These are phyloP conservation scores for Vaccinium myrtillus DNA, from an alignment of 148 eudicot species.

Conservation along the genomic window DNA sequence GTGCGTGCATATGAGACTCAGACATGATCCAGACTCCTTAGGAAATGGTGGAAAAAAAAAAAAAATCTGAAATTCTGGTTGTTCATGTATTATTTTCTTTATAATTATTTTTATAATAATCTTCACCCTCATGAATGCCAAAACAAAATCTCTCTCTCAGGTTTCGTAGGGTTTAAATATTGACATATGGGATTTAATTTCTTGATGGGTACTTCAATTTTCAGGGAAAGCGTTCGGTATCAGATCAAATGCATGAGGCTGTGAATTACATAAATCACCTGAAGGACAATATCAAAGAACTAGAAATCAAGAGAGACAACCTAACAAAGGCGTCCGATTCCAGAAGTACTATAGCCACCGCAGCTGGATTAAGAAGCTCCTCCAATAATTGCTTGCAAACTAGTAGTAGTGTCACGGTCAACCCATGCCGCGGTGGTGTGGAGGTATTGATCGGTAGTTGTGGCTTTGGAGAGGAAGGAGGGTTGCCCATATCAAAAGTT, in stretches of 20 bases:
- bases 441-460: slow-evolving; percentile 27
- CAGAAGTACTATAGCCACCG: neutral
- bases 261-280: slow-evolving; percentile 54
- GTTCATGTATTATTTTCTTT: neutral
- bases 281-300: slow-evolving; percentile 42
- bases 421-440: slow-evolving; percentile 12
- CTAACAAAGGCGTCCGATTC: slow-evolving; percentile 18
- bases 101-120: no score
- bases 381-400: neutral
- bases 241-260: slow-evolving; percentile 60
- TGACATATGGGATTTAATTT: neutral
- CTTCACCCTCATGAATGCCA: neutral
- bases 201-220: slow-evolving; percentile 6
- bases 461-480: slow-evolving; percentile 12
- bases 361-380: neutral
- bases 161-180: neutral
- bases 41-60: neutral
- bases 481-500: slow-evolving; percentile 42
- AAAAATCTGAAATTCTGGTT: neutral
- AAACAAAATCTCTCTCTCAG: neutral
- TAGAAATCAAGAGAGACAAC: slow-evolving; percentile 38
- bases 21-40: neutral
- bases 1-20: no score
- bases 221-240: slow-evolving; percentile 57
- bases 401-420: slow-evolving; percentile 6